Conservation (phyloP, 169 alveolate species). For the Eimeria nieschulzi region DNA sequence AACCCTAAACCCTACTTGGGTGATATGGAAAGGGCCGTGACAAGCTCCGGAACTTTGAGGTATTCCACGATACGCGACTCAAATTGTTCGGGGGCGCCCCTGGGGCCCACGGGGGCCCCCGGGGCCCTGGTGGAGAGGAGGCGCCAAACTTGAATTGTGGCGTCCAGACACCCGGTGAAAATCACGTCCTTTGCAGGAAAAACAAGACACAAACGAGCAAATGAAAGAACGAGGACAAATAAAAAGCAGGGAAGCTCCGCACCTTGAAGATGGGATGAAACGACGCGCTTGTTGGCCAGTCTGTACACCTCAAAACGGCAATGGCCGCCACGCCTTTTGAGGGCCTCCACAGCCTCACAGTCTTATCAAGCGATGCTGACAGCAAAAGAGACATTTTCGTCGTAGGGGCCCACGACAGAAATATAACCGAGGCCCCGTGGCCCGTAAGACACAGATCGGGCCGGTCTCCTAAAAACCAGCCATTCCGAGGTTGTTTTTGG, state of each 20-base stretch:
- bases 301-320: conserved; percentile 67
- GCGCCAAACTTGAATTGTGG: conserved; percentile 71
- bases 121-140: conserved; percentile 52
- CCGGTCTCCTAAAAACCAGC: conserved; percentile 44
- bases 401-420: conserved; percentile 66
- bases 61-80: conserved; percentile 62
- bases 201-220: no score
- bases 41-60: conserved; percentile 66
- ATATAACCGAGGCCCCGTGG: conserved; percentile 59
- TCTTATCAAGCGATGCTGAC: conserved; percentile 44
- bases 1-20: conserved; percentile 67
- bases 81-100: conserved; percentile 59
- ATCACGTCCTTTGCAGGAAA: conserved; percentile 71
- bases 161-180: conserved; percentile 72
- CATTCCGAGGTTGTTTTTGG: not conserved
- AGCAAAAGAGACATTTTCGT: conserved; percentile 13
- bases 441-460: conserved; percentile 61
- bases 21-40: conserved; percentile 71
- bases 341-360: conserved; percentile 72
- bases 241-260: not conserved
- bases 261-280: conserved; percentile 71
- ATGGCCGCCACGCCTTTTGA: conserved; percentile 41
- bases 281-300: conserved; percentile 72
- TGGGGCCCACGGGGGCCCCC: conserved; percentile 8
- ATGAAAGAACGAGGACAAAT: not conserved